Base-by-base conservation (phyloP, 768 basidiomycete genomes). In the Pilatotrama ljubarskyi region DNA sequence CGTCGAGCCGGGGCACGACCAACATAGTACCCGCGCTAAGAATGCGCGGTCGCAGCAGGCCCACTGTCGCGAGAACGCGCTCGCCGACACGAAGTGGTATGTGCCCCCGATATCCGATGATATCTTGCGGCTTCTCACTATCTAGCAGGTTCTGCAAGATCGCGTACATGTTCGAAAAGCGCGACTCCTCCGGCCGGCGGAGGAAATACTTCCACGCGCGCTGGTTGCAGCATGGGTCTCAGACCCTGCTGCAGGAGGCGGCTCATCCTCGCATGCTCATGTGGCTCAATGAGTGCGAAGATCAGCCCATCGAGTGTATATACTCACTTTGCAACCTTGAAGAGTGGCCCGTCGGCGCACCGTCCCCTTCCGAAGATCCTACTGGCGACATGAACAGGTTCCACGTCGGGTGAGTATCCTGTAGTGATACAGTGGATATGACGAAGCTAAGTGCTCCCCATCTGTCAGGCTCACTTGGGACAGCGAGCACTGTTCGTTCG, bases 201-300 rank as follows among this genome's bases (percentile, higher is more conserved):
- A 64, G 64, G 53, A 85, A 84, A 66, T 79, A 76, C 73, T 85
- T 88, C 55, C 90, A 91, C 70, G 87, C 80, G 0, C 86, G 87
- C 56, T 91, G 90, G 90, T 78, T 84, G 57, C 73, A 76, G 8
- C 90, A 89, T 73, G 84, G 84, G 10, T 82, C 78, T 18, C 84
- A 86, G 64, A 90, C 87, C 0, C 64, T 87, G 10, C 74, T 90
- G 1, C 85, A 89, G 63, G 84, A 91, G 64, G 78, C 81, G 0
- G 79, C 87, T 0, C 88, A 91, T 56, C 78, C 88, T 0, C 80
- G 82, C 58, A 77, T 81, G 0, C 74, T 91, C 0, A 87, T 80
- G 64, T 74, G 82, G 10, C 74, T 85, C 58, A 71, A 82, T 22
- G 74, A 77, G 6, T 91, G 90, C 63, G 83, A 81, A 44, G 76